Evolutionary conservation across 2,329 filamentous ascomycete species (phyloP).

Genomic region (Colletotrichum destructivum): DNA sequence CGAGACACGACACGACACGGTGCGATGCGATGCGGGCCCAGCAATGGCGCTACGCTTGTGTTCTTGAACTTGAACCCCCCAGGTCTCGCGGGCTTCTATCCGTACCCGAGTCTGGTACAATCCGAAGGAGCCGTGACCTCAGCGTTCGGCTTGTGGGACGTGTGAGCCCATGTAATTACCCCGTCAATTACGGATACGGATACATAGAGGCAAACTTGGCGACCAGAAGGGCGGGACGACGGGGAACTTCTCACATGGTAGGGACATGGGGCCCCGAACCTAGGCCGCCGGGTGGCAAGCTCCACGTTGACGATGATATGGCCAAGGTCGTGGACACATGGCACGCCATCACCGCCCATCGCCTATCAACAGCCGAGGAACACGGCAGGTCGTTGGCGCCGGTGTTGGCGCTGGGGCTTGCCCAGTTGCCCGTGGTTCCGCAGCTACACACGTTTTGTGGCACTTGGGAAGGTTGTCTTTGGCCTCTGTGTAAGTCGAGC

Average conservation of each 20-base stretch:
- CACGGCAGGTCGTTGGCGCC: conserved; percentile 8
- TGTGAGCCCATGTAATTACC: conserved; percentile 16
- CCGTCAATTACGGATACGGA: too few relatives aligned
- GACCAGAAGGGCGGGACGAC: conserved; percentile 24
- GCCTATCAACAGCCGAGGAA: conserved; percentile 33
- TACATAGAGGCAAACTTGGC: not conserved
- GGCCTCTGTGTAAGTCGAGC: conserved; percentile 32
- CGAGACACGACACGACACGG: conserved; percentile 22
- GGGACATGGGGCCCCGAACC: conserved; percentile 16
- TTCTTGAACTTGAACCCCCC: not conserved
- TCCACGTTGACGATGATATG: conserved; percentile 19
- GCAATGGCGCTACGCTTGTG: too few relatives aligned
- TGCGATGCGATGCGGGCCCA: conserved; percentile 3
- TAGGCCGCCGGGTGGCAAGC: conserved; percentile 21
- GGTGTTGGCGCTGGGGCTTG: conserved; percentile 3
- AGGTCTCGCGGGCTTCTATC: not conserved
- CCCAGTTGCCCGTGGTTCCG: conserved; percentile 25
- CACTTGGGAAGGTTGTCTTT: not conserved
- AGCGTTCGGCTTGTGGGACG: conserved; percentile 7
- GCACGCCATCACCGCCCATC: not conserved
- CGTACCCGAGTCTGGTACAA: conserved; percentile 14
- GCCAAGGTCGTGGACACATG: conserved; percentile 20
- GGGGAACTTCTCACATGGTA: not conserved
- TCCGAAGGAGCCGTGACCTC: conserved; percentile 19
- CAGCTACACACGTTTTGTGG: conserved; percentile 12